A percentile compares a stretch with the other conserved stretches of the same genome.
phyloP scores from a whole-genome alignment of 2,329 filamentous ascomycete genomes.

The Lanzia echinophila region DNA sequence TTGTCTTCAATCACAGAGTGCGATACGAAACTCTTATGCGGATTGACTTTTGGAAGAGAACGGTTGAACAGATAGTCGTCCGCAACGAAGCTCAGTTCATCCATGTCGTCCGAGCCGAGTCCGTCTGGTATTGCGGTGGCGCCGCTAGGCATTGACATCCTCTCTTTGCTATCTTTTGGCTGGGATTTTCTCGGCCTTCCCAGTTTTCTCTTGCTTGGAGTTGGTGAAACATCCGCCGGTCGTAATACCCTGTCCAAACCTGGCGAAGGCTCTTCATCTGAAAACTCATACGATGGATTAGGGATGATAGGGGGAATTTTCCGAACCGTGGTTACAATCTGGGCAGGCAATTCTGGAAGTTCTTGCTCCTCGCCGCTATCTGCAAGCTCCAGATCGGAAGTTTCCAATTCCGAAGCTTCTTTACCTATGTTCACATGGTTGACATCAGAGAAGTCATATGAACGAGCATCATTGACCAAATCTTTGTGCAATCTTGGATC shows the following conservation, averaged over 20 bases:
- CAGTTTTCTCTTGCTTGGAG: not conserved
- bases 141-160: not conserved
- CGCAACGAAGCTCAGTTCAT: slow-evolving; percentile 23
- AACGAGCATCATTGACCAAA: slow-evolving; percentile 21
- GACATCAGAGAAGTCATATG: slow-evolving; percentile 10
- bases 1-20: not conserved
- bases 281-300: slow-evolving; percentile 3
- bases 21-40: not conserved
- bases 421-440: not conserved
- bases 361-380: not conserved
- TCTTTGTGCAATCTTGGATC: slow-evolving; percentile 26
- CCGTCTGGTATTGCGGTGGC: not conserved
- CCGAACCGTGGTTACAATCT: not conserved
- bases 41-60: slow-evolving; percentile 11
- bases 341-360: not conserved
- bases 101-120: slow-evolving; percentile 18
- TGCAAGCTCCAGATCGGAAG: not conserved
- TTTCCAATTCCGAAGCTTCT: not conserved
- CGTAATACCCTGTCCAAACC: not conserved
- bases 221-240: not conserved
- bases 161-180: not conserved
- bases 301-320: not conserved
- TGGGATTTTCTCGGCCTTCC: not conserved
- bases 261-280: slow-evolving; percentile 7
- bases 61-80: slow-evolving; percentile 22